phyloP scores from a whole-genome alignment of 148 eudicot species.

The Camellia granthamiana region DNA sequence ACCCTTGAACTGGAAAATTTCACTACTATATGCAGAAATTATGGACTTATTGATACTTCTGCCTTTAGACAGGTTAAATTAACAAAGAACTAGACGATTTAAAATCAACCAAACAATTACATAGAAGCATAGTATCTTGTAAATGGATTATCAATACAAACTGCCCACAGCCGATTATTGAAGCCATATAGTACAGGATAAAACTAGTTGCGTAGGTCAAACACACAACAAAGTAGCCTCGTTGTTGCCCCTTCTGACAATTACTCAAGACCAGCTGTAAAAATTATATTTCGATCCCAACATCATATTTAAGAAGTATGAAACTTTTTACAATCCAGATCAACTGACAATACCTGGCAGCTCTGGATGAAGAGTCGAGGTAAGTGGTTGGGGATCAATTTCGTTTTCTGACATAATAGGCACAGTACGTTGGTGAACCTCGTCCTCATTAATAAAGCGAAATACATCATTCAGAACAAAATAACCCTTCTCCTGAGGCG shows the following conservation, averaged over 20 bases:
- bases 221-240: slow-evolving; percentile 2
- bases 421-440: slow-evolving; percentile 39
- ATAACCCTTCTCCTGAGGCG: slow-evolving; percentile 82
- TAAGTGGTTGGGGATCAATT: slow-evolving; percentile 54
- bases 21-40: neutral
- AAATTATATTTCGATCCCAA: neutral
- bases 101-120: neutral
- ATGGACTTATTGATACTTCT: neutral
- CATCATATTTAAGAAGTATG: neutral
- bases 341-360: slow-evolving; percentile 51
- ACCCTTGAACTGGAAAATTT: neutral
- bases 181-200: neutral
- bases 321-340: neutral
- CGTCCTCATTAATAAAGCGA: slow-evolving; percentile 52
- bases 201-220: neutral
- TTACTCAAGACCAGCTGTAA: neutral
- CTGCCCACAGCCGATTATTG: neutral
- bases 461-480: slow-evolving; percentile 82
- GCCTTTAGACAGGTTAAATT: neutral
- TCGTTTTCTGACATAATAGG: slow-evolving; percentile 45
- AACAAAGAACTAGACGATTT: neutral
- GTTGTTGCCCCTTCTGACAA: neutral
- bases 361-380: slow-evolving; percentile 49
- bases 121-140: neutral
- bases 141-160: neutral